A percentile compares a stretch with the other conserved stretches of the same genome.
Conservation (phyloP, 176 grass and related monocot species). For the Rhynchospora breviuscula region DNA sequence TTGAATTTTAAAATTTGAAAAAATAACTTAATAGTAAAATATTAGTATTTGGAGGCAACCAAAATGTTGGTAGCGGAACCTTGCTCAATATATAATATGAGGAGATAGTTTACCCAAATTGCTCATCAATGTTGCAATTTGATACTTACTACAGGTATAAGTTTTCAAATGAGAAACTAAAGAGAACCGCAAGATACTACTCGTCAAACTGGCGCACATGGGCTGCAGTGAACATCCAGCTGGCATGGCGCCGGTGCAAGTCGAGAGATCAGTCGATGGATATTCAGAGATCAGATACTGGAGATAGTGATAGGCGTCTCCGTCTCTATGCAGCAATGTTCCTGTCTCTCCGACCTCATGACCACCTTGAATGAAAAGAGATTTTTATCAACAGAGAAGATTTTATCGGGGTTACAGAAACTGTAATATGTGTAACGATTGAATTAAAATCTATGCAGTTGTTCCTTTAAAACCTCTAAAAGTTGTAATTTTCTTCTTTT, state of each 20-base stretch:
- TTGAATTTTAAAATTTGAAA: too few species aligned
- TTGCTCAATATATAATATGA: background rate
- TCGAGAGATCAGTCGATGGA: slow-evolving; percentile 7
- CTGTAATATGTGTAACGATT: background rate
- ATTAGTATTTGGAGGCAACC: too few species aligned
- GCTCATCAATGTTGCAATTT: background rate
- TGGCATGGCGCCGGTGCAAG: slow-evolving; percentile 79
- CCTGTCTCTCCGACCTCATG: slow-evolving; percentile 96
- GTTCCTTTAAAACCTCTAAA: background rate
- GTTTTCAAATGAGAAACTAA: slow-evolving; percentile 90
- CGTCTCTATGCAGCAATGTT: slow-evolving; percentile 82
- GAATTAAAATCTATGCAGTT: slow-evolving; percentile 3
- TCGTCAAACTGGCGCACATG: slow-evolving; percentile 95
- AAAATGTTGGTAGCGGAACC: too few species aligned
- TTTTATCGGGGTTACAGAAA: background rate
- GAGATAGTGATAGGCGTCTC: slow-evolving; percentile 60
- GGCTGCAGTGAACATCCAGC: slow-evolving; percentile 94
- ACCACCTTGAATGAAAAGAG: slow-evolving; percentile 63
- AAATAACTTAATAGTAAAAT: too few species aligned
- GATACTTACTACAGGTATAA: slow-evolving; percentile 45
- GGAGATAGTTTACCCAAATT: background rate
- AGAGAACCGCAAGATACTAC: slow-evolving; percentile 80
- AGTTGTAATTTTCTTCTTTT: background rate
- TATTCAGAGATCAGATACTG: background rate
- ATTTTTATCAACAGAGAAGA: background rate